These are phyloP conservation scores for Urtica urens DNA, from an alignment of 306 rosid species.

Conservation along the genomic window DNA sequence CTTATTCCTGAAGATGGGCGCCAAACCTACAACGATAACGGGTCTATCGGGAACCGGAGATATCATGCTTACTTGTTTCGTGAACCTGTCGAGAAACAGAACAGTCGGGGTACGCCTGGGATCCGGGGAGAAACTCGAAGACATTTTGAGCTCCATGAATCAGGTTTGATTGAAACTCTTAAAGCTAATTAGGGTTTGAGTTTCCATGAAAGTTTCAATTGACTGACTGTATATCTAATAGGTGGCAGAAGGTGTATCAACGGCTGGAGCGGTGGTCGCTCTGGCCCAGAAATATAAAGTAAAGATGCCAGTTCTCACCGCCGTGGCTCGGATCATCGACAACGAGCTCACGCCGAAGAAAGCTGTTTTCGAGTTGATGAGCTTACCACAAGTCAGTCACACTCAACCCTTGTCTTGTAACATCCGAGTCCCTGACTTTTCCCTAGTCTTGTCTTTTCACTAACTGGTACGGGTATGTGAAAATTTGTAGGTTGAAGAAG, in stretches of 20 bases:
- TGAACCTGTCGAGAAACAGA: slow-evolving; percentile 82
- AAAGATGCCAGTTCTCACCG: slow-evolving; percentile 94
- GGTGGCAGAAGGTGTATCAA: slow-evolving; percentile 96
- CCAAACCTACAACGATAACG: slow-evolving; percentile 74
- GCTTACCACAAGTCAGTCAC: slow-evolving; percentile 71
- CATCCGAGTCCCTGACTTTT: too few relatives aligned
- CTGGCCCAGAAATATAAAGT: slow-evolving; percentile 77
- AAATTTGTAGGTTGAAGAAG: slow-evolving; percentile 50
- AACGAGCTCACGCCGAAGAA: slow-evolving; percentile 74
- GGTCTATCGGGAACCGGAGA: slow-evolving; percentile 93
- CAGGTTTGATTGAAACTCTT: slow-evolving; percentile 44
- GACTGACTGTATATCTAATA: slow-evolving; percentile 6
- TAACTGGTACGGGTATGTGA: not conserved
- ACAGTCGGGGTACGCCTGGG: slow-evolving; percentile 88
- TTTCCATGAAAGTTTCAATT: not conserved
- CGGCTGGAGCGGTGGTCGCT: slow-evolving; percentile 94
- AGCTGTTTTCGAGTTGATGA: slow-evolving; percentile 83
- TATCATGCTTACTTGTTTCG: slow-evolving; percentile 90
- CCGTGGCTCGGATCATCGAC: slow-evolving; percentile 85
- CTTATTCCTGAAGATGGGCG: slow-evolving; percentile 86
- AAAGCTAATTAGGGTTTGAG: not conserved
- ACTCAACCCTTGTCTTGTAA: slow-evolving; percentile 1
- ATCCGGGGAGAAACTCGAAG: slow-evolving; percentile 75
- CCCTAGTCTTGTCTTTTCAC: too few relatives aligned
- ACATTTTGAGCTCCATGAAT: slow-evolving; percentile 67